Percentiles rank a stretch among this genome's conserved stretches.
Evolutionary conservation across 495 filamentous ascomycete species (phyloP).

Genomic region (Articulospora tetracladia): DNA sequence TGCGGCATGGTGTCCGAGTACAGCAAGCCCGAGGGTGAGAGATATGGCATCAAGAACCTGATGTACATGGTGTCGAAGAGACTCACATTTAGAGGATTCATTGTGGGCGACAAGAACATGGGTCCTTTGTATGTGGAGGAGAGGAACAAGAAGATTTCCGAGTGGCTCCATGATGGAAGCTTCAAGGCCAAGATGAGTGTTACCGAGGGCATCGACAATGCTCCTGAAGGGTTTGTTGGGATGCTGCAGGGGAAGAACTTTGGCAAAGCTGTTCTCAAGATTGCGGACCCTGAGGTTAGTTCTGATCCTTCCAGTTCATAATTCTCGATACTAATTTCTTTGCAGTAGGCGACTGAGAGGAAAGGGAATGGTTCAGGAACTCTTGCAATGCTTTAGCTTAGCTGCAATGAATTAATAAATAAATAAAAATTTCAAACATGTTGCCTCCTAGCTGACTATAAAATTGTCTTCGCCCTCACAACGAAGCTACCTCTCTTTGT

Average conservation of each 20-base stretch:
- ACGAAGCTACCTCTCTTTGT: too few species aligned
- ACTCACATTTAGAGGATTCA: conserved; percentile 67
- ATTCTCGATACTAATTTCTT: neutral
- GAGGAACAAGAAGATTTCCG: conserved; percentile 74
- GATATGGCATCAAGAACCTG: conserved; percentile 69
- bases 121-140: conserved; percentile 67
- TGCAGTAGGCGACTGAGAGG: neutral
- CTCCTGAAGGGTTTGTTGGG: conserved; percentile 75
- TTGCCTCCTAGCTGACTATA: too few species aligned
- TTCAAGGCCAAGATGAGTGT: conserved; percentile 69
- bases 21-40: conserved; percentile 54
- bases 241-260: conserved; percentile 87
- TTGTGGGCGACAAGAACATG: conserved; percentile 59
- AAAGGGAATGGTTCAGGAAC: neutral
- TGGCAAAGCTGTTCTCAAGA: conserved; percentile 84
- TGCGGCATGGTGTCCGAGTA: conserved; percentile 66
- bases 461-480: too few species aligned
- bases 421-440: neutral
- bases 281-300: conserved; percentile 35
- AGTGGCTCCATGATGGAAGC: conserved; percentile 82
- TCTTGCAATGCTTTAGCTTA: neutral
- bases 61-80: conserved; percentile 42
- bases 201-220: conserved; percentile 80
- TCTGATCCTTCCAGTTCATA: neutral
- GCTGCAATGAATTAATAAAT: neutral